Evolutionary conservation across 352 stramenopile genomes (phyloP).

Genomic region (Pythium myriotylum): DNA sequence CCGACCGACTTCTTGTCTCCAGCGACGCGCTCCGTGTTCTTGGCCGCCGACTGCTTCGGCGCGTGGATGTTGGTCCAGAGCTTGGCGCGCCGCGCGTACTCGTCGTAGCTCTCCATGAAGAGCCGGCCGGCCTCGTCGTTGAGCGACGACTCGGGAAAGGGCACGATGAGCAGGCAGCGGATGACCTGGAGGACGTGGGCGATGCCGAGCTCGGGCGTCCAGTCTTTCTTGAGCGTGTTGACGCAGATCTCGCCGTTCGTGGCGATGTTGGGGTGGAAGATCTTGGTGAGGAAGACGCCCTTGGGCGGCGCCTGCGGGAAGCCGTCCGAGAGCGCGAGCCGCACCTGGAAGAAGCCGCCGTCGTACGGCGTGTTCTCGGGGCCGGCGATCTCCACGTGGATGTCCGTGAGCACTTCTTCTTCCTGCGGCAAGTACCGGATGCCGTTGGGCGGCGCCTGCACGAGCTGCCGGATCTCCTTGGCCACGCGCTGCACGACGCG

Average conservation of each 20-base stretch:
- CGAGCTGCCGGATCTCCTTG: slow-evolving; percentile 92
- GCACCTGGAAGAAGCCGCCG: slow-evolving; percentile 95
- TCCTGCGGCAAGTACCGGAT: slow-evolving; percentile 93
- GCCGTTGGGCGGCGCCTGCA: slow-evolving; percentile 88
- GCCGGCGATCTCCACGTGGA: slow-evolving; percentile 96
- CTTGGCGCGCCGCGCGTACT: slow-evolving; percentile 91
- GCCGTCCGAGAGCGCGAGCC: slow-evolving; percentile 91
- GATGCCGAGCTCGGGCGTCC: slow-evolving; percentile 93
- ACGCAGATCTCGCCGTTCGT: slow-evolving; percentile 98
- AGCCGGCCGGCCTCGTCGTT: slow-evolving; percentile 99
- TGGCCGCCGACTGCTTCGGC: slow-evolving; percentile 39
- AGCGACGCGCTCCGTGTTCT: slow-evolving; percentile 27
- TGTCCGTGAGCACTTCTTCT: slow-evolving; percentile 89
- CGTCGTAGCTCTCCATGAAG: slow-evolving; percentile 99
- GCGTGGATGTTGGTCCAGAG: slow-evolving; percentile 93
- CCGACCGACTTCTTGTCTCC: slow-evolving; percentile 13
- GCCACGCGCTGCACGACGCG: slow-evolving; percentile 93
- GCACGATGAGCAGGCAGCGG: slow-evolving; percentile 98
- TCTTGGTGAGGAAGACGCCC: slow-evolving; percentile 98
- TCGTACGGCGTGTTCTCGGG: slow-evolving; percentile 98
- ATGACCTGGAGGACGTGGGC: slow-evolving; percentile 98
- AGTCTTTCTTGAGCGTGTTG: slow-evolving; percentile 99
- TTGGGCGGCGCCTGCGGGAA: slow-evolving; percentile 86
- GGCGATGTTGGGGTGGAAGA: slow-evolving; percentile 99
- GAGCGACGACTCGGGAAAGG: slow-evolving; percentile 98